These are phyloP conservation scores for Myxozyma sirexii DNA, from an alignment of 805 yeast genomes.

Conservation along the genomic window DNA sequence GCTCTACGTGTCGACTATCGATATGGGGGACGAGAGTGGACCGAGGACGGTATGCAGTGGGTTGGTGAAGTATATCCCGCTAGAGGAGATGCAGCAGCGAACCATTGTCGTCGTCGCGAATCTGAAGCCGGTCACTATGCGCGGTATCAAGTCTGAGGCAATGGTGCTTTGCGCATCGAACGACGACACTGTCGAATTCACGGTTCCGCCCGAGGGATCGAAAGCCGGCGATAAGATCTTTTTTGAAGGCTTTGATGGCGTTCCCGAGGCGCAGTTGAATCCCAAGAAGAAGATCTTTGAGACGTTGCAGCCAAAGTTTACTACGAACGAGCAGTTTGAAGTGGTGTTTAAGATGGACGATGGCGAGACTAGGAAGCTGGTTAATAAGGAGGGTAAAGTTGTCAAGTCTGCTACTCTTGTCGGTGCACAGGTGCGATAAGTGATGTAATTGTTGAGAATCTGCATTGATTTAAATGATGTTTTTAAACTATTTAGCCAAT, in stretches of 20 bases:
- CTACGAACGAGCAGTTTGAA: conserved; percentile 73
- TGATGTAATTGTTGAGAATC: too few species aligned
- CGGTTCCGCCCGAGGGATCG: conserved; percentile 90
- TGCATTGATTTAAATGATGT: not conserved
- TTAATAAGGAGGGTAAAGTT: conserved; percentile 75
- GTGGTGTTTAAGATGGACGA: conserved; percentile 72
- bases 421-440: conserved; percentile 76
- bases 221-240: conserved; percentile 95
- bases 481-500: too few species aligned
- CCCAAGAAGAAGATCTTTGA: conserved; percentile 99
- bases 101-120: conserved; percentile 86
- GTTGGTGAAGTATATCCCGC: conserved; percentile 80
- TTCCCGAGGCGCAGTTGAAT: conserved; percentile 88
- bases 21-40: conserved; percentile 93
- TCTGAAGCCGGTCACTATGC: conserved; percentile 96
- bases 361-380: conserved; percentile 65
- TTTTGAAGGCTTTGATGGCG: conserved; percentile 87
- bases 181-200: conserved; percentile 78
- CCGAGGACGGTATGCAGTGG: conserved; percentile 99
- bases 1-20: conserved; percentile 92
- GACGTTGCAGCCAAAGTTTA: conserved; percentile 85
- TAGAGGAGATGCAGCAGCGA: conserved; percentile 96
- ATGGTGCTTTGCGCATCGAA: conserved; percentile 90
- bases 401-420: conserved; percentile 74
- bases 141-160: conserved; percentile 93